Evolutionary conservation across 2,329 filamentous ascomycete species (phyloP).

Genomic region (Plenodomus tracheiphilus): DNA sequence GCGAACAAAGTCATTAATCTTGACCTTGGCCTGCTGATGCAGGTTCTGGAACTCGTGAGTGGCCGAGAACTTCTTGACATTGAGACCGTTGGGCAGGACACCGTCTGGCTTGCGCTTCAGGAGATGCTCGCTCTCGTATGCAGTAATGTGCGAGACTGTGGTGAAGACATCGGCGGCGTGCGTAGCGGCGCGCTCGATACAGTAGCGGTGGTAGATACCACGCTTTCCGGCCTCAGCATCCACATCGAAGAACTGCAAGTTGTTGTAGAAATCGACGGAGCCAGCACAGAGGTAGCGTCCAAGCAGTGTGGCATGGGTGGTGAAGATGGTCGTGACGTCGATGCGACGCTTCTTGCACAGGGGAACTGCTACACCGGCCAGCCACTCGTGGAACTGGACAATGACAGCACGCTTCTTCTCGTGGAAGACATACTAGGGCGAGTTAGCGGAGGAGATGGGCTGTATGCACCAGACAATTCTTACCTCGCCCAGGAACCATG

Average conservation of each 20-base stretch:
- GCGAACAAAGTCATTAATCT: conserved; percentile 97
- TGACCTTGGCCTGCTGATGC: conserved; percentile 94
- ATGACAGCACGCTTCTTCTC: conserved; percentile 92
- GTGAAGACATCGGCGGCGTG: conserved; percentile 97
- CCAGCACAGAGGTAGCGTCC: conserved; percentile 96
- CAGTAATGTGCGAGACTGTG: conserved; percentile 97
- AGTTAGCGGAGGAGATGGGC: not conserved
- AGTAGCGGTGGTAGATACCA: conserved; percentile 98
- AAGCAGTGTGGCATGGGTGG: conserved; percentile 92
- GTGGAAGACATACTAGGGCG: conserved; percentile 79
- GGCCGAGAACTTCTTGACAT: conserved; percentile 97
- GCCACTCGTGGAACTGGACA: conserved; percentile 98
- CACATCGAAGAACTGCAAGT: conserved; percentile 94
- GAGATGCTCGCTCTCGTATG: conserved; percentile 96
- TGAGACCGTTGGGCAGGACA: conserved; percentile 92
- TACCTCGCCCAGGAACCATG: conserved; percentile 98
- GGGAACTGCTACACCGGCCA: conserved; percentile 89
- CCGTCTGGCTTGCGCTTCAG: conserved; percentile 97
- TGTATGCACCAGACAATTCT: not conserved
- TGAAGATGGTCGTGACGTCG: conserved; percentile 97
- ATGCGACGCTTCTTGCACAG: conserved; percentile 92
- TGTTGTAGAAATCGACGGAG: conserved; percentile 99
- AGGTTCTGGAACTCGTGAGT: conserved; percentile 99
- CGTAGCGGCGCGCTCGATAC: conserved; percentile 91
- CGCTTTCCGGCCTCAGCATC: conserved; percentile 96